Base-by-base conservation (phyloP, 257 asterid genomes). In the Avicennia marina region DNA sequence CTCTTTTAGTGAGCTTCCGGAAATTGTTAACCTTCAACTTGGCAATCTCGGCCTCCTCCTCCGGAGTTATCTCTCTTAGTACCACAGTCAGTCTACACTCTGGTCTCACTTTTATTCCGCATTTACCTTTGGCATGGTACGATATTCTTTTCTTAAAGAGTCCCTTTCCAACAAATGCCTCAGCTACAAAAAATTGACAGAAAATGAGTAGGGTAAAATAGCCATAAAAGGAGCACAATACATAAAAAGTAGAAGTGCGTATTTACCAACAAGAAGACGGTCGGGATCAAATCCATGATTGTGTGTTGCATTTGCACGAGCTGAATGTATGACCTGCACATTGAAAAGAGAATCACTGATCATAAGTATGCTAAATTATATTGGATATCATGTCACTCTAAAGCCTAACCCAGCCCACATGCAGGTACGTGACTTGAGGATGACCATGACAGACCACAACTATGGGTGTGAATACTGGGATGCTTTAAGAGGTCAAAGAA, bases 81-180 rank as follows among this genome's bases (percentile, higher is more conserved):
- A 91, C 94, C 33, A 87, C 94, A 0, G 96, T 90, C 75, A 90
- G 77, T 66, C 96, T 76, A 67, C 96, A 87, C 76, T 76, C 86
- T 17, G 98, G 78, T 66, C 86, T 83, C 62, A 70, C 76, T 75
- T 43, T 81, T 63, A 83, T 51, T 6, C 98, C 98, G 7, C 72
- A 32, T 72, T 65, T 81, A 16, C 94, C 91, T 64, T 69, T 90
- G 5, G 81, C 88, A 58, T 90, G 98, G 74, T 76, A 80, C 7
- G 83, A 68, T 60, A 83, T n/a, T 75, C 90, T 79, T 67, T 88
- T 91, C 79, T 73, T 71, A 56, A 56, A 88, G 2, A 75, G 70
- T 12, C 98, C 98, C 70, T 88, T 91, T 16, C 96, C 96, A 43
- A 88, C 79, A 77, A 76, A 91, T 64, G 98, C 98, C 78, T 91